Base-by-base conservation (phyloP, 352 stramenopile genomes). In the Pythium phragmitis region DNA sequence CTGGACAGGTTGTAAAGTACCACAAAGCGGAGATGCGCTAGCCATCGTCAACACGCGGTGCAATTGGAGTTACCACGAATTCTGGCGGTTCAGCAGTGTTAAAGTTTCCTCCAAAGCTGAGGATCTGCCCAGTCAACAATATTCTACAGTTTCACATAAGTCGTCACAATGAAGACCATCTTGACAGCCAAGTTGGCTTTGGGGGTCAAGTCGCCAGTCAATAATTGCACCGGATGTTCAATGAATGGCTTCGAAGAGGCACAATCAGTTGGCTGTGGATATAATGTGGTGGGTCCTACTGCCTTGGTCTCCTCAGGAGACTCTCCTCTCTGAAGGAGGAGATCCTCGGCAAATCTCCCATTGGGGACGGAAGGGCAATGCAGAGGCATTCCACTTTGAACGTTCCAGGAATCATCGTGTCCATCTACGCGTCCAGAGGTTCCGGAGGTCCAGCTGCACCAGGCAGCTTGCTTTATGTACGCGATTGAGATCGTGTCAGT, bases 381-480 rank as follows among this genome's bases (percentile, higher is more conserved):
- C 39, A 46, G 39, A 46, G 16, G 39, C 13, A 14, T 7, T 46
- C 43, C 14, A 21, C 13, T 8, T 8, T 11, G 42, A 19, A 46
- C 26, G 26, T 46, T 46, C 17, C 39, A 7, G 39, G 39, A 46
- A 46, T 8, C 16, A 2, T 46, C 7, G 17, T 8, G 39, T 46
- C 39, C 39, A 46, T 46, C 39, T 46, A 17, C 19, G 45, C 6
- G 45, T 51, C 23, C 45, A 16, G 45, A 51, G 14, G n/a, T 52
- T 52, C 46, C 23, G 46, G 46, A 21, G 16, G 28, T 52, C 46
- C 46, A 52, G 46, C 46, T 52, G 46, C 46, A 39, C 1, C 34
- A 39, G 34, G 4, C 34, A 39, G 34, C 34, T 13, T 39, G 9
- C 26, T 4, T 36, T 13, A 12, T 52, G 21, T 19, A 37, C 46